Base-by-base conservation (phyloP, 192 early-diverging fungal species). In the Bifiguratus adelaidae region DNA sequence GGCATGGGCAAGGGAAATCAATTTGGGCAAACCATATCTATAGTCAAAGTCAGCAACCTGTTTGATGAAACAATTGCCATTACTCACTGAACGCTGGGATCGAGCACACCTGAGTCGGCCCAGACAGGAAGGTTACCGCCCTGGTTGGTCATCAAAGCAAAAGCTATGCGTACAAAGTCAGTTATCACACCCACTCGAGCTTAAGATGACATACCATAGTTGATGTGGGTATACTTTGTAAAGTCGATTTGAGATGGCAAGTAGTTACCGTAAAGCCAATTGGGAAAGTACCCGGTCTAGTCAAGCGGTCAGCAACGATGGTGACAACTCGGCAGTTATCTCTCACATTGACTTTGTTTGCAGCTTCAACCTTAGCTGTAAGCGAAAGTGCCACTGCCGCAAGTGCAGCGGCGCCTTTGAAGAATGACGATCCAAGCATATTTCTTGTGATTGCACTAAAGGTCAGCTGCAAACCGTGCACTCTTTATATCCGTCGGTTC, bases 41-140 rank as follows among this genome's bases (percentile, higher is more conserved):
- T n/a, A n/a, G n/a, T n/a, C n/a, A n/a, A n/a, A n/a, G n/a, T n/a
- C n/a, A n/a, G n/a, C n/a, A n/a, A n/a, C n/a, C n/a, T n/a, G n/a
- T n/a, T n/a, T n/a, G n/a, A n/a, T 33, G 50, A 70, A 70, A 63
- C 68, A 70, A n/a, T 67, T 58, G 43, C 68, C 68, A 26, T 70
- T 65, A 27, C 66, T 67, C 1, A 38, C 37, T 21, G 37, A 40
- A 40, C 7, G 37, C 43, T 41, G 50, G 37, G 30, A 32, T 43
- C 40, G 3, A 56, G 21, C 0, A 56, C 47, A 19, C 47, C 47
- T 23, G 28, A 42, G 20, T 56, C 55, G 20, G 47, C 38, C 55
- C 55, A 51, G 23, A 44, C 34, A 23, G 55, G 55, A 35, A 25
- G 28, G 40, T 25, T 43, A 35, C 45, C 47, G n/a, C n/a, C n/a